Conservation (phyloP, 2,329 filamentous ascomycete species). For the Sordariomycetes sp. region DNA sequence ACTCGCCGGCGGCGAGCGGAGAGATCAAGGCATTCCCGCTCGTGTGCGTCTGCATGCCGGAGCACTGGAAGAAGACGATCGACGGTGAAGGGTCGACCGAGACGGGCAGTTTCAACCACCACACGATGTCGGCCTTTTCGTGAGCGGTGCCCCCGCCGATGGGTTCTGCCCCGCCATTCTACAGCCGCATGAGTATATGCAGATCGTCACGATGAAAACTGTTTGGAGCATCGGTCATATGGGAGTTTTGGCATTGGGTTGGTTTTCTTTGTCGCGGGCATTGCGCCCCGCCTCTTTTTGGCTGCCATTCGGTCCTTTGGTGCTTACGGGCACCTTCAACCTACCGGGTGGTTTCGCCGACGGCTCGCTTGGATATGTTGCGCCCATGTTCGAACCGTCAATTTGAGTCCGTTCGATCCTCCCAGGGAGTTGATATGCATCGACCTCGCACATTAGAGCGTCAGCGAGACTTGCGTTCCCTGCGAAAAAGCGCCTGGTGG, state of each 20-base stretch:
- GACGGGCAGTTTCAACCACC: constrained; percentile 23
- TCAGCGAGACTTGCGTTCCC: not conserved
- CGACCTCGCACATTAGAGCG: not conserved
- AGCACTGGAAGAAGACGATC: constrained; percentile 95
- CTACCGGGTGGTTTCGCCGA: not conserved
- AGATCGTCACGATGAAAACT: not conserved
- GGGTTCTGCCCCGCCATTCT: not conserved
- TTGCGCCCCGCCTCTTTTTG: not conserved
- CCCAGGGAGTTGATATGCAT: not conserved
- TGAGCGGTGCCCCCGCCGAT: not conserved
- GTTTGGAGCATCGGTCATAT: constrained; percentile 3
- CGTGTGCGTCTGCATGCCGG: constrained; percentile 87
- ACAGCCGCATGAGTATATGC: not conserved
- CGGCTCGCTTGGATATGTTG: not conserved
- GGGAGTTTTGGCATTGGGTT: constrained; percentile 2
- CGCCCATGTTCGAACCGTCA: not conserved
- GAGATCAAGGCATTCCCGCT: constrained; percentile 97
- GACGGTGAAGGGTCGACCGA: constrained; percentile 71
- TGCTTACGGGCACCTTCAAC: not conserved
- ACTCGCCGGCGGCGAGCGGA: constrained; percentile 48
- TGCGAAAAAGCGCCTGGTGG: not conserved
- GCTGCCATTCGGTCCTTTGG: not conserved
- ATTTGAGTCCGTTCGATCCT: not conserved
- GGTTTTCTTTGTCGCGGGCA: not conserved
- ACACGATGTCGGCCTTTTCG: constrained; percentile 2